Evolutionary conservation across 495 filamentous ascomycete genomes (phyloP).

Genomic region (Xylaria bambusicola): DNA sequence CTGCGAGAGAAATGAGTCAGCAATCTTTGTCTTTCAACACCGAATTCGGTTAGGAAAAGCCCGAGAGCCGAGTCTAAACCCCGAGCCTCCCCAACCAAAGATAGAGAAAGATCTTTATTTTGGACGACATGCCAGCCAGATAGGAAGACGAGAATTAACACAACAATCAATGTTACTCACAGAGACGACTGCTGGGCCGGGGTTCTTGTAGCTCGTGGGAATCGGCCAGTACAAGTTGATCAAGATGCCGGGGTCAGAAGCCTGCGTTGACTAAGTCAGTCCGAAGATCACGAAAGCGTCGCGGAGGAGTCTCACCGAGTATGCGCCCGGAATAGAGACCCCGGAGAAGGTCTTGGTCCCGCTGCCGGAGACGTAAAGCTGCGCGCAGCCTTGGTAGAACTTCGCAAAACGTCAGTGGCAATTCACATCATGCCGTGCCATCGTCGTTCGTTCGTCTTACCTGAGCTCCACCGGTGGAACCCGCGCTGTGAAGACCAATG

Average conservation of each 20-base stretch:
- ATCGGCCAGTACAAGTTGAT: conserved; percentile 49
- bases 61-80: too few species aligned
- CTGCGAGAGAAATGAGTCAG: conserved; percentile 10
- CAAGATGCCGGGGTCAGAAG: conserved; percentile 43
- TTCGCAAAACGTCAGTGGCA: conserved; percentile 18
- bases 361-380: conserved; percentile 42
- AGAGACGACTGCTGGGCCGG: conserved; percentile 35
- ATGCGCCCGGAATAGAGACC: conserved; percentile 45
- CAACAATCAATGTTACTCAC: conserved; percentile 8
- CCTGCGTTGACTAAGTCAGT: conserved; percentile 8
- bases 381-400: conserved; percentile 53
- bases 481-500: conserved; percentile 52
- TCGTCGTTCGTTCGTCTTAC: conserved; percentile 36
- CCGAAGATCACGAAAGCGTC: neutral
- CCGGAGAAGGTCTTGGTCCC: conserved; percentile 38
- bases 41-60: too few species aligned
- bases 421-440: neutral
- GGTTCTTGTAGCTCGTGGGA: conserved; percentile 46
- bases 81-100: too few species aligned
- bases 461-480: conserved; percentile 47
- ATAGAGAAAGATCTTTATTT: too few species aligned
- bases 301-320: conserved; percentile 23
- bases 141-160: too few species aligned
- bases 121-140: too few species aligned
- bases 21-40: conserved; percentile 2